Base-by-base conservation (phyloP, 176 grass and related monocot species). In the Areca catechu region DNA sequence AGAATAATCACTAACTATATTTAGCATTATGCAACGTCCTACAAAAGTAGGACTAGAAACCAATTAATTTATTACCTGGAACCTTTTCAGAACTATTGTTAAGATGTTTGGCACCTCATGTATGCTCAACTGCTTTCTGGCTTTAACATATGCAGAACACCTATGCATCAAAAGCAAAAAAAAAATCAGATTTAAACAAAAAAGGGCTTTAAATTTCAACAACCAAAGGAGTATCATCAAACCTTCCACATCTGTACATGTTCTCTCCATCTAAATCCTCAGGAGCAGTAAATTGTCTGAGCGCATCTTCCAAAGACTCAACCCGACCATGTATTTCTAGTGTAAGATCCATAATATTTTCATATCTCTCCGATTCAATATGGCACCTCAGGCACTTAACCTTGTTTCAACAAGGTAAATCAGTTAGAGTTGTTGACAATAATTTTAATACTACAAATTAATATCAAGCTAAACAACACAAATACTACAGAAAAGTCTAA, bases 191-290 rank as follows among this genome's bases (percentile, higher is more conserved):
- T 10, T 43, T 1, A 43, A 43, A 34, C 30, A 43, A 12, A 43
- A 43, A 12, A 10, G 34, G 1, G 34, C 2, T 14, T 43, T 43
- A 43, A 25, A 67, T 43, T 43, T 43, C 2, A 1, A 12, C 34
- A 43, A 43, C 34, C 34, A 67, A 20, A 16, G 27, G 3, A 56
- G 19, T 56, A 53, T 15, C 19, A 19, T 53, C 6, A 15, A 37
- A 98, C 93, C 93, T 92, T 88, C 79, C 93, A 80, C 93, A 98
- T 88, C 86, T 88, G 75, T 98, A 98, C 93, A 92, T 98, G 73
- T 98, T 98, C 12, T 98, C 93, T 54, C 93, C 93, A 85, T 98
- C 93, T 43, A 98, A 82, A 84, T 98, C 93, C 83, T 98, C 93
- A 62, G 88, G 78, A 73, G 88, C 74, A 66, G 93, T 98, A 80